These are phyloP conservation scores for Russula foetens DNA, from an alignment of 768 basidiomycete species.

Conservation along the genomic window DNA sequence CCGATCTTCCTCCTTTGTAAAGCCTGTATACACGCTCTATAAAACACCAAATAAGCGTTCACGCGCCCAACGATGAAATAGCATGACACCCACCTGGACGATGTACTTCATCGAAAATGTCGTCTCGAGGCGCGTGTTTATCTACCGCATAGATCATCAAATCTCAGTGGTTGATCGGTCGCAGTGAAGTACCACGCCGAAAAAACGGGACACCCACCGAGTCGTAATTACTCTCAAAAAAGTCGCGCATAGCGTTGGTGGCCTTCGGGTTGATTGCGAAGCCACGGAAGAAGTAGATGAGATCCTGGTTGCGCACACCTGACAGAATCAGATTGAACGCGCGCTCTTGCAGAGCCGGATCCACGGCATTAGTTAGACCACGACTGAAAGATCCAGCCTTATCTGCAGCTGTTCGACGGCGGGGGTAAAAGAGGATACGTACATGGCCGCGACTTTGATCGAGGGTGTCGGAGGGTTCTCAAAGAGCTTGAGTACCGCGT, in stretches of 20 bases:
- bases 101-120: constrained; percentile 13
- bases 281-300: constrained; percentile 54
- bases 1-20: constrained; percentile 9
- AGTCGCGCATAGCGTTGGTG: constrained; percentile 45
- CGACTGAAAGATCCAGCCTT: constrained; percentile 32
- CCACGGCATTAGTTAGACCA: constrained; percentile 55
- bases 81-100: background rate
- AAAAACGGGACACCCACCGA: constrained; percentile 32
- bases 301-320: constrained; percentile 52
- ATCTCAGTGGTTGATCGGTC: background rate
- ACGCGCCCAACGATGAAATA: background rate
- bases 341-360: constrained; percentile 48
- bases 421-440: constrained; percentile 22
- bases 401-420: background rate
- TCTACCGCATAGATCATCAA: background rate
- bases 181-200: background rate
- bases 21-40: constrained; percentile 2
- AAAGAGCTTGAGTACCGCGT: constrained; percentile 59
- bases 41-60: background rate
- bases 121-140: constrained; percentile 13
- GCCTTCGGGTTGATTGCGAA: constrained; percentile 48
- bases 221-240: constrained; percentile 66
- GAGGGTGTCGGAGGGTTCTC: constrained; percentile 69
- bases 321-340: constrained; percentile 53
- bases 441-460: constrained; percentile 65